phyloP scores from a whole-genome alignment of 2,329 filamentous ascomycete genomes.

The Zelopaecilomyces penicillatus region DNA sequence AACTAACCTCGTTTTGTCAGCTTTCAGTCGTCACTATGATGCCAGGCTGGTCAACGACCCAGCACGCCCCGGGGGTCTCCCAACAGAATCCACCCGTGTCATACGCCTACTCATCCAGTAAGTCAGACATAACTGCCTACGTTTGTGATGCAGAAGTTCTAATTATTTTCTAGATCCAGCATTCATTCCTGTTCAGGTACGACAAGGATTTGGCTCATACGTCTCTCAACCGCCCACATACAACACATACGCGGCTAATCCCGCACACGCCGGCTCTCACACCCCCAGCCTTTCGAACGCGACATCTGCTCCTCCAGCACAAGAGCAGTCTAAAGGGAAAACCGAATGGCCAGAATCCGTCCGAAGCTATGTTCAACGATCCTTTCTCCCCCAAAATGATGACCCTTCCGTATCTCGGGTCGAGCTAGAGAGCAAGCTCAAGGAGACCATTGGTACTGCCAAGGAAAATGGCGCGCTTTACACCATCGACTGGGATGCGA shows the following conservation, averaged over 20 bases:
- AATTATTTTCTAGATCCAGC: slow-evolving; percentile 37
- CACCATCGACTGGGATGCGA: slow-evolving; percentile 70
- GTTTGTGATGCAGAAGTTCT: slow-evolving; percentile 11
- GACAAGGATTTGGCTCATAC: slow-evolving; percentile 48
- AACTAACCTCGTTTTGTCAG: slow-evolving; percentile 11
- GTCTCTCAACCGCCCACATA: slow-evolving; percentile 27
- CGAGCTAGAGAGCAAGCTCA: slow-evolving; percentile 79
- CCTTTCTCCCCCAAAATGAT: slow-evolving; percentile 68
- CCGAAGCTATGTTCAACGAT: slow-evolving; percentile 79
- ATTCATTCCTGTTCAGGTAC: slow-evolving; percentile 54
- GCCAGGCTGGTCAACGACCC: slow-evolving; percentile 28
- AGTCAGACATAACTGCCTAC: slow-evolving; percentile 12
- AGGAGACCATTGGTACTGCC: slow-evolving; percentile 73
- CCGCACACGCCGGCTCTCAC: slow-evolving; percentile 17
- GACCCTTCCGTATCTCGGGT: slow-evolving; percentile 51
- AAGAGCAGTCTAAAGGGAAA: slow-evolving; percentile 44
- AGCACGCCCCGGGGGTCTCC: slow-evolving; percentile 33
- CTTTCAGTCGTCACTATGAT: slow-evolving; percentile 21
- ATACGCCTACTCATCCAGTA: slow-evolving; percentile 32
- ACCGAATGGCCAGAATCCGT: slow-evolving; percentile 77
- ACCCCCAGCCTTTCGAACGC: slow-evolving; percentile 21
- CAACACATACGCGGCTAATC: slow-evolving; percentile 22
- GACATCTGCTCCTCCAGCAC: slow-evolving; percentile 19
- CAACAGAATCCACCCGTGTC: slow-evolving; percentile 25
- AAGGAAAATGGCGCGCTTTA: slow-evolving; percentile 66